Percentiles rank a stretch among this genome's conserved stretches.
These are phyloP conservation scores for Candida coquimbonensis DNA, from an alignment of 805 yeast species.

Conservation along the genomic window DNA sequence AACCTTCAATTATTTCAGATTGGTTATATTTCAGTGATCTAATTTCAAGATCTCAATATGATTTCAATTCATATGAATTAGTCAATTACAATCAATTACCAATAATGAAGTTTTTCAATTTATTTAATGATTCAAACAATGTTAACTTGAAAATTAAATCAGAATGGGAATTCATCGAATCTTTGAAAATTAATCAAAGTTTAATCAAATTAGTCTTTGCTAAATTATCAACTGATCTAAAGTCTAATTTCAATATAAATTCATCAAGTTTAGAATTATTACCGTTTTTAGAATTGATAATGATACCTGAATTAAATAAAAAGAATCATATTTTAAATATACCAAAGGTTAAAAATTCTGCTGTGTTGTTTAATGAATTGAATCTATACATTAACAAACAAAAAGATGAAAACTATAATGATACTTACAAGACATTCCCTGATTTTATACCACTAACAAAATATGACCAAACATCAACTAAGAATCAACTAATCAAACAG, in stretches of 20 bases:
- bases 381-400: slow-evolving; percentile 32
- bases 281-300: slow-evolving; percentile 29
- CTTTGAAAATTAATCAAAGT: slow-evolving; percentile 10
- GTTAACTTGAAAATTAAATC: slow-evolving; percentile 25
- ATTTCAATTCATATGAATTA: slow-evolving; percentile 37
- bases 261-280: slow-evolving; percentile 24
- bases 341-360: not conserved
- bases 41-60: slow-evolving; percentile 35
- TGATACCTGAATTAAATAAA: slow-evolving; percentile 19
- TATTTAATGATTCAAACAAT: slow-evolving; percentile 56
- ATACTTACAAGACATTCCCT: slow-evolving; percentile 20
- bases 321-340: slow-evolving; percentile 1
- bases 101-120: slow-evolving; percentile 53
- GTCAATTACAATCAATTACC: slow-evolving; percentile 49
- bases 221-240: slow-evolving; percentile 10
- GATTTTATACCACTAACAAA: slow-evolving; percentile 17
- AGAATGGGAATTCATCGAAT: slow-evolving; percentile 23
- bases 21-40: slow-evolving; percentile 73
- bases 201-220: slow-evolving; percentile 7
- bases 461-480: slow-evolving; percentile 13
- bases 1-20: slow-evolving; percentile 58
- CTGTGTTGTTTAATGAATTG: slow-evolving; percentile 28
- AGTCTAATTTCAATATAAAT: slow-evolving; percentile 7
- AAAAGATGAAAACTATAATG: slow-evolving; percentile 25
- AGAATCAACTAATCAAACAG: slow-evolving; percentile 17